Conservation (phyloP, 805 yeast genomes). For the Naumovozyma castellii region DNA sequence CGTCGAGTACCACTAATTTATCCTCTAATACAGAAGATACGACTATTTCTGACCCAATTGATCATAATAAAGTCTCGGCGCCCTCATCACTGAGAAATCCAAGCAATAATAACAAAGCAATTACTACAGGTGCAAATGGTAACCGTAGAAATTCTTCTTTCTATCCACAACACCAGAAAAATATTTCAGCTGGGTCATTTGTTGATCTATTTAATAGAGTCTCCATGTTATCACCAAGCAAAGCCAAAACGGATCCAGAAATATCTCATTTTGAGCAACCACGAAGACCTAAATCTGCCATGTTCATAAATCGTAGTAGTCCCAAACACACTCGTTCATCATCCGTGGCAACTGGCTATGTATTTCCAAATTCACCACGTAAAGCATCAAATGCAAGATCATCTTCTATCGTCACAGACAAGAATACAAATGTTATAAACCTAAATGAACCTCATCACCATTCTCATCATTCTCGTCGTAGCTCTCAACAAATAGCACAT, state of each 20-base stretch:
- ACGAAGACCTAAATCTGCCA: slow-evolving; percentile 35
- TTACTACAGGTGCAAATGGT: not conserved
- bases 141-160: slow-evolving; percentile 9
- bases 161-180: slow-evolving; percentile 21
- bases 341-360: not conserved
- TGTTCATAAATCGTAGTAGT: not conserved
- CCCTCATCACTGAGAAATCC: not conserved
- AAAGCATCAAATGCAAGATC: not conserved
- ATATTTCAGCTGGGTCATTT: slow-evolving; percentile 28
- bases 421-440: too few relatives aligned
- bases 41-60: not conserved
- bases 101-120: not conserved
- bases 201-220: slow-evolving; percentile 29
- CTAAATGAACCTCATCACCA: not conserved
- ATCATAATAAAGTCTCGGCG: not conserved
- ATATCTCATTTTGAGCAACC: not conserved
- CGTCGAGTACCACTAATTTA: not conserved
- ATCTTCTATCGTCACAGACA: not conserved
- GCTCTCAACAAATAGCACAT: slow-evolving; percentile 4
- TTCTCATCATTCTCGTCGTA: slow-evolving; percentile 1
- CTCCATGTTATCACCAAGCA: slow-evolving; percentile 19
- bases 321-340: not conserved
- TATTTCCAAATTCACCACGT: not conserved
- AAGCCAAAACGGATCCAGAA: not conserved
- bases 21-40: not conserved